Evolutionary conservation across 345 rosid genomes (phyloP), one percentile per base, ranked within the genome.

Genomic region (Rhodamnia argentea): DNA sequence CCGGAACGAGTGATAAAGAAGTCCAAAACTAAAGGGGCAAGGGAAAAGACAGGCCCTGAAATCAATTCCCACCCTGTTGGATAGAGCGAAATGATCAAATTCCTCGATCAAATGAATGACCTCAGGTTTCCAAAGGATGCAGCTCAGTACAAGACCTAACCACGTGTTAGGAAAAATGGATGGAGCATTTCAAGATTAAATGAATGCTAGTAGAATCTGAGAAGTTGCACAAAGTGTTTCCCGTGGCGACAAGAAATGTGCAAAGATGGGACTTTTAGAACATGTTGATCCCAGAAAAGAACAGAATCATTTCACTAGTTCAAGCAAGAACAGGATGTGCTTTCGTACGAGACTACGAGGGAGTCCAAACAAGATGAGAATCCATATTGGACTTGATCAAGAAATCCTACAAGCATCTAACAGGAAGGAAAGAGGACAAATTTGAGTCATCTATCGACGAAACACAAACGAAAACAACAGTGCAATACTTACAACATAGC

Each of bases 401-500:
- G 26, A 32, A 70, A 47, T 70, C 78, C 78, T 37, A 32, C 47
- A 37, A 22, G 47, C 26, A 10, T 70, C 81, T 42, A 24, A 70
- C 26, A 16, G 81, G 81, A 70, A 70, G 81, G 81, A 70, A 70
- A 70, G 47, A 70, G 26, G 81, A 37, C 26, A 70, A 70, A 70
- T 37, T 32, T 0, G 44, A 32, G 12, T 70, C 78, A 70, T 4
- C 44, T 22, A 70, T 70, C 44, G 76, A 64, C 76, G 42, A 16
- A 32, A 37, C 8, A 18, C 47, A 37, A 70, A 37, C 22, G 18
- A 37, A 40, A 70, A 70, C 14, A 10, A 37, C 18, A 23, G 26
- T 55, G 18, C 4, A 55, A 59, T 76, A 90, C 94, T 93, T 89
- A 96, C 99, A 59, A 90, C 90, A 87, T 96, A 96, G 85, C 99